Evolutionary conservation across 2,329 filamentous ascomycete genomes (phyloP), one percentile per base, ranked within the genome.

Genomic region (Plenodomus lindquistii): DNA sequence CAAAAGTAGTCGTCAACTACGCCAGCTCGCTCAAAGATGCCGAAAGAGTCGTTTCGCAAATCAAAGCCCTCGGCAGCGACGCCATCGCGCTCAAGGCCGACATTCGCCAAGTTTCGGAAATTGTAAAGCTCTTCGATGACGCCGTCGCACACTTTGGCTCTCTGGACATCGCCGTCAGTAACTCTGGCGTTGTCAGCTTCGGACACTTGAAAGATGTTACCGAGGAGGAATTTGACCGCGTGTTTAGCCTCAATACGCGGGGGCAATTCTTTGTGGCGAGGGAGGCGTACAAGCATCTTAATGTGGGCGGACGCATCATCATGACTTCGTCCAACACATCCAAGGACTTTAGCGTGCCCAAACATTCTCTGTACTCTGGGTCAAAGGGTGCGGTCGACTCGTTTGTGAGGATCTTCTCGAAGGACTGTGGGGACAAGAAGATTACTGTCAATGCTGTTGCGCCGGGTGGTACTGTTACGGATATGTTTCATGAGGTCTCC

Each of bases 251-350:
- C 69, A 87, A 87, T 73, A 83, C 84, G 7, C 78, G 83, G 5
- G 85, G 83, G 42, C 85, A 89, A 72, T 89, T 89, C 78, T 89
- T 89, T 69, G 85, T 89, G 40, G 86, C 85, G 21, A 85, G 88
- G 74, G 83, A 87, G 55, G 87, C 82, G 4, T 85, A 86, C 71
- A 84, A 84, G 72, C 77, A 88, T 72, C 79, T 88, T 56, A 78
- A 84, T 62, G 76, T 80, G 37, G 84, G 86, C 42, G 88, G 88
- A 20, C 80, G 87, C 40, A 80, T 91, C 59, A 85, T 90, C 71
- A 77, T 90, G 55, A 89, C 87, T 82, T 84, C 81, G 19, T 86
- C 81, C 52, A 89, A 88, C 71, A 85, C 85, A 74, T 85, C 65
- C 11, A 79, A 81, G 55, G 77, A 87, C 62, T 77, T 84, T 37